phyloP scores from a whole-genome alignment of 225 moss, liverwort and hornwort species.

The Physcomitrium patens region DNA sequence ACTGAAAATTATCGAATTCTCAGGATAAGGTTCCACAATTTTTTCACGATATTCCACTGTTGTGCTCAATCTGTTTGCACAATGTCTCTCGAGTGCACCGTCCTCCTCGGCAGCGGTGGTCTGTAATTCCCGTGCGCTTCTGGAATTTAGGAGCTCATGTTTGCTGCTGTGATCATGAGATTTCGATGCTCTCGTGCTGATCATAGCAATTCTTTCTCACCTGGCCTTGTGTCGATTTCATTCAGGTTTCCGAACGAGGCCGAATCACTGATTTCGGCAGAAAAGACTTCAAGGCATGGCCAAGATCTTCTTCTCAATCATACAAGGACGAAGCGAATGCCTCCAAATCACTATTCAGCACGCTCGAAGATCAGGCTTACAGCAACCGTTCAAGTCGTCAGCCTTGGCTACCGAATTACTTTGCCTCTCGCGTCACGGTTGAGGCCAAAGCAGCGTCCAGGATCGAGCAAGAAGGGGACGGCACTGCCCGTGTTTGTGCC shows the following conservation, averaged over 20 bases:
- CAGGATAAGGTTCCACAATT: neutral
- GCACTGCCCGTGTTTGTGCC: slow-evolving; percentile 47
- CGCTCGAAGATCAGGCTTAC: no score
- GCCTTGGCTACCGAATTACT: no score
- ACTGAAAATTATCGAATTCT: neutral
- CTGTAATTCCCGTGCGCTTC: no score
- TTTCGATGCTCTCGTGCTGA: neutral
- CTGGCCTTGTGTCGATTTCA: neutral
- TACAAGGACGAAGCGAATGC: slow-evolving; percentile 26
- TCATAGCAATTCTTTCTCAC: neutral
- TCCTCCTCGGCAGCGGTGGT: neutral
- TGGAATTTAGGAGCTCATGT: neutral
- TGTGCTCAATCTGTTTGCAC: no score
- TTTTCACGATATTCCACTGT: neutral
- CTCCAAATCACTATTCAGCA: no score
- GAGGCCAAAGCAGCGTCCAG: no score
- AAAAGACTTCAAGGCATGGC: slow-evolving; percentile 34
- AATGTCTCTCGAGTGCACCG: neutral
- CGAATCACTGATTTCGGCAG: slow-evolving; percentile 24
- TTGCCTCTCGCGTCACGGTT: no score
- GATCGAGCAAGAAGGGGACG: neutral
- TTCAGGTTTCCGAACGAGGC: slow-evolving; percentile 40
- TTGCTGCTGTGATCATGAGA: neutral
- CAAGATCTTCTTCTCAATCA: slow-evolving; percentile 22
- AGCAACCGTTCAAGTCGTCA: no score